A percentile compares a stretch with the other conserved stretches of the same genome.
Conservation (phyloP, 495 filamentous ascomycete genomes). For the Bombardia bombarda region DNA sequence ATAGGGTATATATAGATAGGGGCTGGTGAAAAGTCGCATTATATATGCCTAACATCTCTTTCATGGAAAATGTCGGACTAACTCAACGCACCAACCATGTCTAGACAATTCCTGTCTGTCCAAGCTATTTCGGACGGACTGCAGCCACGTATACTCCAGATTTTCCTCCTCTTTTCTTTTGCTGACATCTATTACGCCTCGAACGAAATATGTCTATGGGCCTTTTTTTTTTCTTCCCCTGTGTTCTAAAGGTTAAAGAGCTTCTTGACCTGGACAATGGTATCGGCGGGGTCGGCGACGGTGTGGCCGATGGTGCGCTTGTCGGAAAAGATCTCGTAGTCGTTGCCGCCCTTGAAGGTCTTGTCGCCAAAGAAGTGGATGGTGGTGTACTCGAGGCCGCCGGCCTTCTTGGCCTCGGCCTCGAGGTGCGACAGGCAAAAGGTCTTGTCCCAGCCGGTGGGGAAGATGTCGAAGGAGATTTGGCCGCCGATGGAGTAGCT, state of each 20-base stretch:
- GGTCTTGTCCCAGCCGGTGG: constrained; percentile 96
- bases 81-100: too few species aligned
- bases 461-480: constrained; percentile 98
- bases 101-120: too few species aligned
- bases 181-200: too few species aligned
- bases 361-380: constrained; percentile 99
- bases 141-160: too few species aligned
- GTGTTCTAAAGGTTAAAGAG: constrained; percentile 56
- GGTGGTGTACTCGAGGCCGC: constrained; percentile 67
- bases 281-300: constrained; percentile 76
- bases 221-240: background rate
- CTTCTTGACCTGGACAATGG: constrained; percentile 64
- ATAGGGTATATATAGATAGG: too few species aligned
- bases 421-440: constrained; percentile 87
- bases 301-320: constrained; percentile 72
- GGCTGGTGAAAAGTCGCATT: too few species aligned
- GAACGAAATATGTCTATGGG: too few species aligned
- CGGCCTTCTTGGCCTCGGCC: constrained; percentile 61
- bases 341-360: constrained; percentile 80
- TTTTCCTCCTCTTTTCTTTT: too few species aligned
- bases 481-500: constrained; percentile 89
- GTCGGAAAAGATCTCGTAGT: constrained; percentile 88
- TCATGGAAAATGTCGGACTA: too few species aligned
- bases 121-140: too few species aligned
- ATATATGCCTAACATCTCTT: too few species aligned